Evolutionary conservation across 805 yeast genomes (phyloP), one percentile per base, ranked within the genome.

Genomic region (Wickerhamomyces subpelliculosus): DNA sequence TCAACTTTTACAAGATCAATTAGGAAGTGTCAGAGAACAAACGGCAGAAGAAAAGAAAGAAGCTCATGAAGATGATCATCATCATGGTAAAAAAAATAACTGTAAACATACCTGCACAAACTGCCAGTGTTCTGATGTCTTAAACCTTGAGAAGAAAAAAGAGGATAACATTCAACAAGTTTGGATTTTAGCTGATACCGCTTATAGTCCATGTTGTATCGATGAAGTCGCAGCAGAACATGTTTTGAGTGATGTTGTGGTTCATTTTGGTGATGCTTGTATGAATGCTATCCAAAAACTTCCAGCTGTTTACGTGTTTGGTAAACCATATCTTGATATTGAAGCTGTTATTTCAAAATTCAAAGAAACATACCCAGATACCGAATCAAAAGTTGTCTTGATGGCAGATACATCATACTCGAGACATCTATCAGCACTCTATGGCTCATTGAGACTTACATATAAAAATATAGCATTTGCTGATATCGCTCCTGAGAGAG

Each of bases 221-320:
- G 98, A 93, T 58, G 97, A 89, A 54, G 94, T 90, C 21, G 97
- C 98, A 0, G 95, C 96, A 1, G 89, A 84, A 54, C 98, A 93
- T 58, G 94, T 90, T 13, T 55, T 65, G 7, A 88, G 93, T 7
- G 96, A 90, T 45, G 61, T 84, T 5, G 86, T 93, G 22, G 78
- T 89, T 2, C 98, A 93, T 60, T 86, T 89, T 60, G 98, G 98
- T 3, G 95, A 87, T 55, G 90, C 97, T 0, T 93, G 98, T 59
- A 61, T 93, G 54, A 88, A 83, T 48, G 83, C 88, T 0, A 78
- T 86, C 6, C 78, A 75, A 32, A 75, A 75, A 32, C 55, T 86
- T n/a, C 78, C 84, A 0, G 85, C 88, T 0, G 76, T 80, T 0
- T 90, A 86, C 53, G 81, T 86, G 0, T 78, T 89, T 57, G 95